phyloP scores from a whole-genome alignment of 2,329 filamentous ascomycete genomes.

The Aplosporella prunicola region DNA sequence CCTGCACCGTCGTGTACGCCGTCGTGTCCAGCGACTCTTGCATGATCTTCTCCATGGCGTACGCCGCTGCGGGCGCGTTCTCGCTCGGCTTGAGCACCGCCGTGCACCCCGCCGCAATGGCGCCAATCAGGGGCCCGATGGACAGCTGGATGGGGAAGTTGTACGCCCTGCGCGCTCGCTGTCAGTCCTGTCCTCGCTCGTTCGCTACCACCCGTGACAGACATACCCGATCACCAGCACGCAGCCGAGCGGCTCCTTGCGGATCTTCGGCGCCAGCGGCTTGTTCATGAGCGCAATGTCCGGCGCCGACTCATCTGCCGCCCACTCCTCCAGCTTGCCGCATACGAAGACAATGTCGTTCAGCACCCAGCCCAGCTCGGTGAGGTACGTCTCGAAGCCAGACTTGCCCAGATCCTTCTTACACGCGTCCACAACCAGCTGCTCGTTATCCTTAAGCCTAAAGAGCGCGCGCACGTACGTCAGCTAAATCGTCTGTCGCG shows the following conservation, averaged over 20 bases:
- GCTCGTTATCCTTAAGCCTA: constrained; percentile 63
- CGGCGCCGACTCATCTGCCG: constrained; percentile 66
- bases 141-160: constrained; percentile 86
- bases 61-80: constrained; percentile 63
- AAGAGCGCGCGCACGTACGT: background rate
- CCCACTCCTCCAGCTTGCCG: constrained; percentile 71
- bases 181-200: constrained; percentile 6
- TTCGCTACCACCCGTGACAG: background rate
- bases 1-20: constrained; percentile 71
- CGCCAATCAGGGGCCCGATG: constrained; percentile 71
- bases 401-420: constrained; percentile 71
- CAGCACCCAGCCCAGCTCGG: constrained; percentile 69
- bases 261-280: constrained; percentile 62
- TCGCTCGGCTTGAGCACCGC: constrained; percentile 88
- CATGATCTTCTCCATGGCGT: constrained; percentile 70
- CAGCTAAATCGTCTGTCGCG: constrained; percentile 8
- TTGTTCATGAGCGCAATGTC: constrained; percentile 62
- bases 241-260: constrained; percentile 78
- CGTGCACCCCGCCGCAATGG: constrained; percentile 86
- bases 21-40: constrained; percentile 65
- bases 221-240: constrained; percentile 71
- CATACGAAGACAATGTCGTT: constrained; percentile 73
- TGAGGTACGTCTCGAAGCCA: constrained; percentile 60
- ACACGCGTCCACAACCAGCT: constrained; percentile 65
- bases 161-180: constrained; percentile 51